Conservation (phyloP, 2,329 filamentous ascomycete genomes). For the Claviceps lovelessii region DNA sequence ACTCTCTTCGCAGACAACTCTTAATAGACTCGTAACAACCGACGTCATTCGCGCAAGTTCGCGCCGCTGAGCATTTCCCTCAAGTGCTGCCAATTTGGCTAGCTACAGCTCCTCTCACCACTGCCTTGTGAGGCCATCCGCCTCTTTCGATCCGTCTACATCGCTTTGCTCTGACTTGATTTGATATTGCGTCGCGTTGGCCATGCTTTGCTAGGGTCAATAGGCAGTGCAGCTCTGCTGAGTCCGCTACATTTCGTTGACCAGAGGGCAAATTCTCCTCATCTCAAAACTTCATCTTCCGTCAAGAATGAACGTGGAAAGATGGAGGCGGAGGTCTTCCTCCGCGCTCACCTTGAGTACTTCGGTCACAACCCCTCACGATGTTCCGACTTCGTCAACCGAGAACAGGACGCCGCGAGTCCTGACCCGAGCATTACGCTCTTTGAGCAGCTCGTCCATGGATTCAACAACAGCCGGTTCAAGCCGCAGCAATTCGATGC, state of each 20-base stretch:
- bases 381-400: constrained; percentile 8
- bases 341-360: constrained; percentile 14
- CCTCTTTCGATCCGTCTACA: not conserved
- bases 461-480: constrained; percentile 22
- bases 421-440: constrained; percentile 24
- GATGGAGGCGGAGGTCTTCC: constrained; percentile 22
- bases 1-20: not conserved
- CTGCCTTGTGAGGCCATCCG: not conserved
- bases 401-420: constrained; percentile 22
- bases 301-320: constrained; percentile 18
- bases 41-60: not conserved
- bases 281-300: not conserved
- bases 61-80: not conserved
- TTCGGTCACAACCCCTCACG: constrained; percentile 9
- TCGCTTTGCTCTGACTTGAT: not conserved
- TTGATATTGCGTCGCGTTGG: not conserved
- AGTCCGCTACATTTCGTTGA: not conserved
- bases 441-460: constrained; percentile 26
- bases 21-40: not conserved
- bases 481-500: constrained; percentile 18
- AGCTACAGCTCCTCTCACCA: not conserved
- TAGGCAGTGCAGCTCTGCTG: not conserved
- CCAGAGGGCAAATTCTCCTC: not conserved
- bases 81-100: not conserved
- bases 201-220: constrained; percentile 4